Evolutionary conservation across 2,329 filamentous ascomycete species (phyloP).

Genomic region (Septoria linicola): DNA sequence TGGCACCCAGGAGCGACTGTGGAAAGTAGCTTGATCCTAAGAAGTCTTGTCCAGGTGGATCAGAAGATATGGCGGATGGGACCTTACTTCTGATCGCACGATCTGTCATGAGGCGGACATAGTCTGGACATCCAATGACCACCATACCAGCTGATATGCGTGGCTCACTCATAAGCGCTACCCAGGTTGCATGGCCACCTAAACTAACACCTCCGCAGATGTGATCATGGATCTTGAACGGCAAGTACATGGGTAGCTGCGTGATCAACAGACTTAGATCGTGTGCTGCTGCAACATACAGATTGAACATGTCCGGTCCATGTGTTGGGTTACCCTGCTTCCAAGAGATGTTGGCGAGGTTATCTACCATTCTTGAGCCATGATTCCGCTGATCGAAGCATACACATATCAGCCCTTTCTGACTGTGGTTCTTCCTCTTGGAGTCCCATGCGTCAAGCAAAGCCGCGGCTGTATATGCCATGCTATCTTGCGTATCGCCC

Average conservation of each 20-base stretch:
- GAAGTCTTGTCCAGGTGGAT: conserved; percentile 62
- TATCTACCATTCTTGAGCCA: conserved; percentile 68
- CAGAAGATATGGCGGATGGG: conserved; percentile 47
- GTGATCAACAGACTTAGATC: conserved; percentile 77
- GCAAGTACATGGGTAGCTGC: conserved; percentile 70
- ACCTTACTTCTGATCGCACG: conserved; percentile 72
- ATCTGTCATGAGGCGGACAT: conserved; percentile 73
- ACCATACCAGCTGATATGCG: conserved; percentile 75
- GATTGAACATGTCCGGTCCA: conserved; percentile 87
- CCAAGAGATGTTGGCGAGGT: conserved; percentile 74
- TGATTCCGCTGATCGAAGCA: conserved; percentile 94
- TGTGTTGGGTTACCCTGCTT: conserved; percentile 73
- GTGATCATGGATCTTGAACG: conserved; percentile 57
- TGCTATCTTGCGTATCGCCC: conserved; percentile 66
- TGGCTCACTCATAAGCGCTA: conserved; percentile 73
- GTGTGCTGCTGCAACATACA: conserved; percentile 69
- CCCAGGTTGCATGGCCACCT: conserved; percentile 86
- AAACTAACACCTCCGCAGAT: conserved; percentile 79
- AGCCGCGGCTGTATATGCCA: conserved; percentile 71
- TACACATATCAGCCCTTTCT: conserved; percentile 70
- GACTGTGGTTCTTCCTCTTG: conserved; percentile 34
- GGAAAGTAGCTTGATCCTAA: conserved; percentile 79
- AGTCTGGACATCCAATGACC: conserved; percentile 89
- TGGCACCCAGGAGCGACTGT: conserved; percentile 59
- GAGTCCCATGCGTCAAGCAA: conserved; percentile 68